Percentiles rank a stretch among this genome's conserved stretches.
These are phyloP conservation scores for Skeletonema grethae DNA, from an alignment of 108 stramenopile genomes.

Conservation along the genomic window DNA sequence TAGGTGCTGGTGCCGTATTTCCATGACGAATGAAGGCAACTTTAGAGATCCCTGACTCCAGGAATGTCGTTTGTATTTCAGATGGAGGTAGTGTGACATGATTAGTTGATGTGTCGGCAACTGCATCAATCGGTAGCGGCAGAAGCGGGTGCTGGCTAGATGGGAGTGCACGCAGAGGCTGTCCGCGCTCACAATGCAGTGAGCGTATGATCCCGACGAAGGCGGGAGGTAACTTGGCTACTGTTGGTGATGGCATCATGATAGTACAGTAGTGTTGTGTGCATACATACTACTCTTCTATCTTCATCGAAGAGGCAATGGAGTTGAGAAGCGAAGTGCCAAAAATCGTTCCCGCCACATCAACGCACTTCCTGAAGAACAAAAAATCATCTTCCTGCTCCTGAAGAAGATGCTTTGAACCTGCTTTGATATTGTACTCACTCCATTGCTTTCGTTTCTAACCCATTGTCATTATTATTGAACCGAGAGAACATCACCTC, in stretches of 20 bases:
- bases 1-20: conserved; percentile 38
- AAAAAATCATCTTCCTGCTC: background rate
- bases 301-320: too few relatives aligned
- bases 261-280: background rate
- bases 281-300: too few relatives aligned
- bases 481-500: background rate
- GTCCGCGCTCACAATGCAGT: background rate
- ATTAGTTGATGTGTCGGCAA: background rate
- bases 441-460: too few relatives aligned
- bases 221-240: background rate
- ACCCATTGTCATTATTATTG: too few relatives aligned
- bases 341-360: background rate
- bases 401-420: background rate
- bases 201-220: conserved; percentile 1
- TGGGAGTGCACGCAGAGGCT: background rate
- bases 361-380: background rate
- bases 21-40: conserved; percentile 59
- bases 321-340: too few relatives aligned
- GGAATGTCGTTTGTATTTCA: conserved; percentile 1
- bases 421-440: too few relatives aligned
- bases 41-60: conserved; percentile 20
- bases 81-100: background rate
- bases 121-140: background rate
- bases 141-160: background rate
- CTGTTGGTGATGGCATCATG: background rate